Evolutionary conservation across 352 stramenopile species (phyloP).

Genomic region (Globisporangium lucens): DNA sequence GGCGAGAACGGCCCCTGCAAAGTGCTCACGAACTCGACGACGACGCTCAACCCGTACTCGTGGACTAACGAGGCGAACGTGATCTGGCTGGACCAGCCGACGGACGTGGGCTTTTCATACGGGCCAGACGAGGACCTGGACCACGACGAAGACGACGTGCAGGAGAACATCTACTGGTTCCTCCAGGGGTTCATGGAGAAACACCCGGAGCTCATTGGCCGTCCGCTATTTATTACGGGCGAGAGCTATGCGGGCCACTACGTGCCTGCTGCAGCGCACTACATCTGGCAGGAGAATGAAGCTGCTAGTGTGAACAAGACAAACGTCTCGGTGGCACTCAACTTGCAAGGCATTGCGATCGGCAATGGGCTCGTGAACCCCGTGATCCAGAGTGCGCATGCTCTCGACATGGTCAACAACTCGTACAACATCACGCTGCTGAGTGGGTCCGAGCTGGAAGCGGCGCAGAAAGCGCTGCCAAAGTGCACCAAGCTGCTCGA

Average conservation of each 20-base stretch:
- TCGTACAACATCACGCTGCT: slow-evolving; percentile 66
- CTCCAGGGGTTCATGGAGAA: slow-evolving; percentile 33
- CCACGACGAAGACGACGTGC: slow-evolving; percentile 34
- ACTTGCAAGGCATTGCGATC: slow-evolving; percentile 37
- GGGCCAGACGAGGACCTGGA: slow-evolving; percentile 20
- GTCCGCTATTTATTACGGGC: slow-evolving; percentile 30
- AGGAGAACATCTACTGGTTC: slow-evolving; percentile 39
- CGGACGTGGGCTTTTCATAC: slow-evolving; percentile 36
- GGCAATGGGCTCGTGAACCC: slow-evolving; percentile 39
- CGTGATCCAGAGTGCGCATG: slow-evolving; percentile 33
- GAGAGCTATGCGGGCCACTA: slow-evolving; percentile 45
- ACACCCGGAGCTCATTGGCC: slow-evolving; percentile 30
- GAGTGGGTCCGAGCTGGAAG: slow-evolving; percentile 27
- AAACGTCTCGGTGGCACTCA: slow-evolving; percentile 16
- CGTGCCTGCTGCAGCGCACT: slow-evolving; percentile 32
- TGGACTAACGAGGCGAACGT: slow-evolving; percentile 42
- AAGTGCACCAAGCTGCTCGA: slow-evolving; percentile 25
- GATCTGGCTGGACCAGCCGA: slow-evolving; percentile 41
- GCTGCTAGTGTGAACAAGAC: neutral
- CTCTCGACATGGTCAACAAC: slow-evolving; percentile 65
- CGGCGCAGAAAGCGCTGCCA: neutral
- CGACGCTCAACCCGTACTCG: slow-evolving; percentile 28
- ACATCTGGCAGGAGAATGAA: slow-evolving; percentile 27
- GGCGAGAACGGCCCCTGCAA: slow-evolving; percentile 35
- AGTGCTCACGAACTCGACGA: slow-evolving; percentile 22